Base-by-base conservation (phyloP, 257 asterid species). In the Solanum raphanifolium region DNA sequence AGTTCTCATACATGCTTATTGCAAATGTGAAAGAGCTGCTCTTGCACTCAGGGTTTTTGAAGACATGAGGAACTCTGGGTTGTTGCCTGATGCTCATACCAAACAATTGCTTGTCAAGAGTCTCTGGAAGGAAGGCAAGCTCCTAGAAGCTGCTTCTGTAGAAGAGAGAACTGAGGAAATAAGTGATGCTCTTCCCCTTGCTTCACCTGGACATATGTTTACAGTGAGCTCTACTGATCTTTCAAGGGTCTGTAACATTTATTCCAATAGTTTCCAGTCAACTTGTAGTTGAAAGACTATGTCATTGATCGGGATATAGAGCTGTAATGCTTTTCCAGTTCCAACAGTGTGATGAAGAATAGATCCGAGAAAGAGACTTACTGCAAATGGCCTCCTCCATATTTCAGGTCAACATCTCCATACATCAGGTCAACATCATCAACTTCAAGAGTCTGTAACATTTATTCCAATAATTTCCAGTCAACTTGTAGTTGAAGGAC, bases 101-200 rank as follows among this genome's bases (percentile, higher is more conserved):
- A 95, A 95, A 86, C 92, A 94, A 46, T 87, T 93, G 79, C 96
- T 97, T 6, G 98, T 97, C 84, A 97, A 93, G 91, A 94, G 98
- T 87, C 91, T 97, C 25, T 95, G 99, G 99, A 95, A 93, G 89
- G 99, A 95, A 91, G 98, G 99, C 4, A 95, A 94, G 92, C 93
- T 97, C 46, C 92, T 98, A 88, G 98, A 97, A 89, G 99, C 99
- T 15, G 99, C 98, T 87, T 92, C 89, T n/a, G 98, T 97, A 9
- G 98, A 94, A 91, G 98, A 95, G 92, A 92, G 88, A 79, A 91
- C 92, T 8, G 98, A 94, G 89, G 95, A 90, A 89, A 86, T 62
- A 74, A 90, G 87, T 31, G 91, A 73, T 27, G 87, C 75, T 79
- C 91, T 93, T 78, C 98, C 95, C 23, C 87, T 84, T 83, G 98